Conservation (phyloP, 208 protist species). For the Herpetomonas samuelpessoai region DNA sequence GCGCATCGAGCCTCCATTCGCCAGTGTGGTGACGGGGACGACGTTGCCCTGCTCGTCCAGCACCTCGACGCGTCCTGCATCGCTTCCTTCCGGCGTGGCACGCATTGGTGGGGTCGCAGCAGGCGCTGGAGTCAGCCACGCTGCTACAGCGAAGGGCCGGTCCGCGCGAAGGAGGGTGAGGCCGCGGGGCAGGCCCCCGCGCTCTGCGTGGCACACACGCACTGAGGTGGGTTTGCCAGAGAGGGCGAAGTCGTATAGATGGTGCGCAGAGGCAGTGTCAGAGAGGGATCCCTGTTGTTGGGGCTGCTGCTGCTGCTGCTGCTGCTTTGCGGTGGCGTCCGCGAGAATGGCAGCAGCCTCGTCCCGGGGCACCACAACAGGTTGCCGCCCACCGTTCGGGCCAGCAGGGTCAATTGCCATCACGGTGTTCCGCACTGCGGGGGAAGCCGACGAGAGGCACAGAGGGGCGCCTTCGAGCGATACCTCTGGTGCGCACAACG, state of each 20-base stretch:
- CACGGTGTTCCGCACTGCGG: constrained; percentile 10
- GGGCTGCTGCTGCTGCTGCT: constrained; percentile 10
- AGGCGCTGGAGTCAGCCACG: constrained; percentile 13
- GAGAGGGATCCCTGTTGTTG: not conserved
- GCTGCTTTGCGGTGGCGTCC: not conserved
- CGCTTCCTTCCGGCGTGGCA: not conserved
- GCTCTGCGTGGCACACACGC: constrained; percentile 42
- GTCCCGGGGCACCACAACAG: constrained; percentile 12
- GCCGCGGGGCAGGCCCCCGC: constrained; percentile 37
- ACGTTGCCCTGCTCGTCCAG: not conserved
- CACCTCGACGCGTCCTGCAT: not conserved
- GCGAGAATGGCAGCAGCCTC: constrained; percentile 18
- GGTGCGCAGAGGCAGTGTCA: not conserved
- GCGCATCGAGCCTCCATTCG: constrained; percentile 3
- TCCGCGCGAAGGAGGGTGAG: constrained; percentile 26
- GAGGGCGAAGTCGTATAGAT: constrained; percentile 30
- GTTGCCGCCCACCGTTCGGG: not conserved
- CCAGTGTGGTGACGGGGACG: not conserved
- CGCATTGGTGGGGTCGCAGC: not conserved
- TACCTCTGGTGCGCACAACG: constrained; percentile 18
- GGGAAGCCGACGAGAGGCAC: constrained; percentile 14
- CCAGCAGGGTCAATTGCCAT: constrained; percentile 17
- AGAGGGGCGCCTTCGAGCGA: constrained; percentile 7
- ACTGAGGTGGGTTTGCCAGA: constrained; percentile 21
- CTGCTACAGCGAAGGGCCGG: constrained; percentile 23